phyloP scores from a whole-genome alignment of 2,329 filamentous ascomycete genomes.

The Pseudogymnoascus sp. region DNA sequence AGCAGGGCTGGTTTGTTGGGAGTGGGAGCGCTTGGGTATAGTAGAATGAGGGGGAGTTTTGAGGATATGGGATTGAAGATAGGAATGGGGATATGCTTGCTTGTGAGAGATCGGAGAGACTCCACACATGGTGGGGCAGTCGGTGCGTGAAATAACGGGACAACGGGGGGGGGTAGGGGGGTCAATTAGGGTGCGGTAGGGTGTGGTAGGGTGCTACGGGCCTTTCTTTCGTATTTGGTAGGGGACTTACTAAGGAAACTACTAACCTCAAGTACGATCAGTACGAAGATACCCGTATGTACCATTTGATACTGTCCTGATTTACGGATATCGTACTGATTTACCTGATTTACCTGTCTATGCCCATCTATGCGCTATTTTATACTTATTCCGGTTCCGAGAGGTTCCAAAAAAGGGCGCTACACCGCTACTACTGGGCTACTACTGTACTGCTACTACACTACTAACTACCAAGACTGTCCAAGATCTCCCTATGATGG shows the following conservation, averaged over 20 bases:
- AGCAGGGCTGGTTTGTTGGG: neutral
- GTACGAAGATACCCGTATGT: neutral
- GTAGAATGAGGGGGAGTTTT: slow-evolving; percentile 2
- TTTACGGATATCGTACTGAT: neutral
- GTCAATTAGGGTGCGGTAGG: neutral
- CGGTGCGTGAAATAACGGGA: neutral
- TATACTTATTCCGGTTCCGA: neutral
- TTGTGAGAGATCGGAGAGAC: neutral
- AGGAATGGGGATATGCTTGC: neutral
- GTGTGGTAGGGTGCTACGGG: neutral
- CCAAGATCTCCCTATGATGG: neutral
- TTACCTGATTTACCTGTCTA: neutral
- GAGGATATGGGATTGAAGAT: neutral
- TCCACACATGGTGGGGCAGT: slow-evolving; percentile 1
- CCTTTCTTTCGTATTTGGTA: neutral
- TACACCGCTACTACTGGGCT: neutral
- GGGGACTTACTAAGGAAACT: neutral
- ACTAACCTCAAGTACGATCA: neutral
- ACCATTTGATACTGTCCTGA: neutral
- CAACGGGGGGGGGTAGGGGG: neutral
- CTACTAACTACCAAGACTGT: neutral
- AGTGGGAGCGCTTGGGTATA: neutral
- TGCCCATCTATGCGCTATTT: neutral
- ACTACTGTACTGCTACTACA: neutral
- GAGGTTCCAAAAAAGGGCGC: neutral